Percentiles rank a stretch among this genome's conserved stretches.
Conservation (phyloP, 2,329 filamentous ascomycete genomes). For the Pseudophaeomoniella oleicola region DNA sequence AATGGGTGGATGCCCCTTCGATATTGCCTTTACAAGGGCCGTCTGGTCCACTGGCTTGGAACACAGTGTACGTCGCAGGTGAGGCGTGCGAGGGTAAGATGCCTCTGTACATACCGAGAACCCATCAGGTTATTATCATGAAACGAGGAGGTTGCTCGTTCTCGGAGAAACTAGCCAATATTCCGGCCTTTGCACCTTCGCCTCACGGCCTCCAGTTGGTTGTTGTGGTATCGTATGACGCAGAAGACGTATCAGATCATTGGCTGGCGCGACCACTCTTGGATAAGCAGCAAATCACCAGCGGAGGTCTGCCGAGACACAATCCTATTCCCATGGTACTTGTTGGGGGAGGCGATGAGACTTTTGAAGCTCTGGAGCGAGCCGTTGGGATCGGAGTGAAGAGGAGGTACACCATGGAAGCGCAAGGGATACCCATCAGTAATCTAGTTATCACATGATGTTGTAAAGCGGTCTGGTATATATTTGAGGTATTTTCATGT, state of each 20-base stretch:
- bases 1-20: conserved; percentile 40
- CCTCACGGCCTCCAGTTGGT: conserved; percentile 59
- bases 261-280: conserved; percentile 52
- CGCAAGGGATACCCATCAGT: conserved; percentile 61
- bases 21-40: conserved; percentile 22
- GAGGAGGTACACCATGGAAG: conserved; percentile 65
- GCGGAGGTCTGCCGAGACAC: conserved; percentile 51
- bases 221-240: conserved; percentile 53
- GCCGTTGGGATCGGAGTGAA: conserved; percentile 60
- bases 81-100: conserved; percentile 49
- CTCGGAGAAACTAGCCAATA: conserved; percentile 64
- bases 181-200: conserved; percentile 60
- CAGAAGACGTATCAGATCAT: conserved; percentile 21
- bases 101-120: conserved; percentile 33
- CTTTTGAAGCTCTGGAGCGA: conserved; percentile 47
- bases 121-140: conserved; percentile 66
- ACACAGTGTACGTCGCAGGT: conserved; percentile 54
- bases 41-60: conserved; percentile 45
- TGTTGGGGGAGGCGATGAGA: conserved; percentile 55
- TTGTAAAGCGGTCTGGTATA: too few relatives aligned
- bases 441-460: conserved; percentile 57
- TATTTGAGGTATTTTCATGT: too few relatives aligned
- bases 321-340: conserved; percentile 73
- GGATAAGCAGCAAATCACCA: conserved; percentile 58
- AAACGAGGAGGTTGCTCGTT: conserved; percentile 76